Conservation (phyloP, 495 filamentous ascomycete genomes). For the Astrothelium subdiscretum region DNA sequence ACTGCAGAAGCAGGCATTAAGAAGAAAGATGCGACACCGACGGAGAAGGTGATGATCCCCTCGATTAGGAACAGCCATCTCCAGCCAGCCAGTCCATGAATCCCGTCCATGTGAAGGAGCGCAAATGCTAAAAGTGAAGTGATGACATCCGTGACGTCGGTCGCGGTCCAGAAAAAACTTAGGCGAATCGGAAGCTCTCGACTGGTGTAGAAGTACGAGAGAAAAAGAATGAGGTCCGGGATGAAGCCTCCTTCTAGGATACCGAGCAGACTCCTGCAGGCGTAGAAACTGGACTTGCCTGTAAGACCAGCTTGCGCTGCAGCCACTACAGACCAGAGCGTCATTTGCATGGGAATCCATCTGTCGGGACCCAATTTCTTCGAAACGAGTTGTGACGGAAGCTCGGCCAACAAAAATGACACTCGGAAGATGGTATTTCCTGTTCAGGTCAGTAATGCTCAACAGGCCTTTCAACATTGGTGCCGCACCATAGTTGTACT, state of each 20-base stretch:
- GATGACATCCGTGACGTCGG: constrained; percentile 34
- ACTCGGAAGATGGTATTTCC: constrained; percentile 30
- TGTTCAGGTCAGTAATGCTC: constrained; percentile 1
- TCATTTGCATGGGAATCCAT: constrained; percentile 38
- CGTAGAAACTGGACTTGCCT: constrained; percentile 28
- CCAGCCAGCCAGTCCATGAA: constrained; percentile 39
- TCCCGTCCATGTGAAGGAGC: constrained; percentile 39
- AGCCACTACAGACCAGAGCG: constrained; percentile 33
- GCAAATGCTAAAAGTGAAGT: constrained; percentile 38
- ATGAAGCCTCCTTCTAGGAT: constrained; percentile 33
- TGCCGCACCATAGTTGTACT: constrained; percentile 35
- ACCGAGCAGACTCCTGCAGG: constrained; percentile 33
- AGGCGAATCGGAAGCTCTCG: constrained; percentile 39
- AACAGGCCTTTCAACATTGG: neutral
- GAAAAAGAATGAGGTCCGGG: constrained; percentile 36
- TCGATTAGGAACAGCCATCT: constrained; percentile 42
- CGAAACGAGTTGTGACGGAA: constrained; percentile 36
- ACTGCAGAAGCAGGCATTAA: constrained; percentile 39
- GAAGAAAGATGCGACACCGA: constrained; percentile 41
- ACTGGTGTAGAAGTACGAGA: constrained; percentile 42
- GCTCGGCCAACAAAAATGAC: constrained; percentile 37
- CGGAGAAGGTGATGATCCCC: constrained; percentile 39
- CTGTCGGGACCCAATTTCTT: constrained; percentile 38
- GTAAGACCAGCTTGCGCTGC: constrained; percentile 32
- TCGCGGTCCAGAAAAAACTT: constrained; percentile 40